A percentile compares a stretch with the other conserved stretches of the same genome.
Evolutionary conservation across 306 rosid genomes (phyloP).

Genomic region (Acacia confusa): DNA sequence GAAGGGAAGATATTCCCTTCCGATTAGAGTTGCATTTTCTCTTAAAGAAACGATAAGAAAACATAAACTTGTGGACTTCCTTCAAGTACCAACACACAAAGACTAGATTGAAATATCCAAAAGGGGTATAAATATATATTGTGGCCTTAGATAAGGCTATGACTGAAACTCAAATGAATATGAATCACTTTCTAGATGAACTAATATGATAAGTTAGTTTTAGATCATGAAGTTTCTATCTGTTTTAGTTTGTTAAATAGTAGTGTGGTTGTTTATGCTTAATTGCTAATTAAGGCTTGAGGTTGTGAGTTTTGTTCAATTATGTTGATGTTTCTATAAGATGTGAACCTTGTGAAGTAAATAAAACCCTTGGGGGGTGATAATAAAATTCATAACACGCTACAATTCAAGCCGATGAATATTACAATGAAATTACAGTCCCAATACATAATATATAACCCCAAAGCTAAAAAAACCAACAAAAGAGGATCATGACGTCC

Average conservation of each 20-base stretch:
- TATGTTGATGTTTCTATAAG: background rate
- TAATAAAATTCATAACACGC: too few species aligned
- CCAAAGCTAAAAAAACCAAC: too few species aligned
- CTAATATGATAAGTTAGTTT: background rate
- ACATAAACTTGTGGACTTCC: too few species aligned
- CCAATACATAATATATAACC: background rate
- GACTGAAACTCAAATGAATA: background rate
- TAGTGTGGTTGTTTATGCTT: background rate
- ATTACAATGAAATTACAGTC: background rate
- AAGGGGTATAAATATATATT: conserved; percentile 33
- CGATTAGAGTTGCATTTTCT: too few species aligned
- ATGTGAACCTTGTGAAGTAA: background rate
- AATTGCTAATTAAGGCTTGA: background rate
- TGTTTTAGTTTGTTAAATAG: background rate
- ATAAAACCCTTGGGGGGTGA: background rate
- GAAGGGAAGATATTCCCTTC: too few species aligned
- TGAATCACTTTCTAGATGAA: background rate
- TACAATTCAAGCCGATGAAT: background rate
- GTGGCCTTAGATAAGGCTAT: conserved; percentile 5
- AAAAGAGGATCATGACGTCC: background rate
- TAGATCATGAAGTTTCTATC: background rate
- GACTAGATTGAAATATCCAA: background rate
- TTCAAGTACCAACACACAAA: too few species aligned
- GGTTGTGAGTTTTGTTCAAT: background rate
- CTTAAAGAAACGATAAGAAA: conserved; percentile 15